phyloP scores from a whole-genome alignment of 192 early-diverging fungal genomes.

The Coemansia asiatica region DNA sequence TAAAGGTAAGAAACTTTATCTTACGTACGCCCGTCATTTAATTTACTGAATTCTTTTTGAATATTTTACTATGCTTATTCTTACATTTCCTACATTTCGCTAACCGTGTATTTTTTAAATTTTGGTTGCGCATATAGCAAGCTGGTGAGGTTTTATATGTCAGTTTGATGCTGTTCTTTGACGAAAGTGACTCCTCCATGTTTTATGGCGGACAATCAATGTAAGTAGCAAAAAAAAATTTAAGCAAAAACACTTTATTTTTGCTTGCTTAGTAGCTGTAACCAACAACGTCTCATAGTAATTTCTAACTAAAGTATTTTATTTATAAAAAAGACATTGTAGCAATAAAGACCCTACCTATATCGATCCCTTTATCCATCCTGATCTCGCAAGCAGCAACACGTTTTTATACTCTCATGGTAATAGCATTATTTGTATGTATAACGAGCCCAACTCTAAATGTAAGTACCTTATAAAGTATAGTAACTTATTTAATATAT shows the following conservation, averaged over 20 bases:
- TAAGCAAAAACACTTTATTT: too few species aligned
- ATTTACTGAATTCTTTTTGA: neutral
- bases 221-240: constrained; percentile 6
- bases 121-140: constrained; percentile 23
- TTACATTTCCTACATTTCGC: neutral
- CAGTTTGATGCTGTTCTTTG: constrained; percentile 27
- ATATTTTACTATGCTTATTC: neutral
- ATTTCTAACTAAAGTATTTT: too few species aligned
- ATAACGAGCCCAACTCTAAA: constrained; percentile 15
- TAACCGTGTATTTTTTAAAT: too few species aligned
- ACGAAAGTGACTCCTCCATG: constrained; percentile 21
- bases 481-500: too few species aligned
- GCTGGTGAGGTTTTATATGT: constrained; percentile 40
- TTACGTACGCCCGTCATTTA: too few species aligned
- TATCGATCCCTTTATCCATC: constrained; percentile 14
- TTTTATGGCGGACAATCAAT: neutral
- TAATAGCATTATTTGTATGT: constrained; percentile 31
- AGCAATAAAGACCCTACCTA: constrained; percentile 14
- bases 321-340: neutral
- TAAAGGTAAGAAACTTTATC: constrained; percentile 22
- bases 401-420: constrained; percentile 40
- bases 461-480: too few species aligned
- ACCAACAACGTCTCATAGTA: too few species aligned
- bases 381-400: constrained; percentile 18
- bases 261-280: too few species aligned